A percentile compares a stretch with the other conserved stretches of the same genome.
Evolutionary conservation across 345 rosid species (phyloP).

Genomic region (Syzygium aqueum): DNA sequence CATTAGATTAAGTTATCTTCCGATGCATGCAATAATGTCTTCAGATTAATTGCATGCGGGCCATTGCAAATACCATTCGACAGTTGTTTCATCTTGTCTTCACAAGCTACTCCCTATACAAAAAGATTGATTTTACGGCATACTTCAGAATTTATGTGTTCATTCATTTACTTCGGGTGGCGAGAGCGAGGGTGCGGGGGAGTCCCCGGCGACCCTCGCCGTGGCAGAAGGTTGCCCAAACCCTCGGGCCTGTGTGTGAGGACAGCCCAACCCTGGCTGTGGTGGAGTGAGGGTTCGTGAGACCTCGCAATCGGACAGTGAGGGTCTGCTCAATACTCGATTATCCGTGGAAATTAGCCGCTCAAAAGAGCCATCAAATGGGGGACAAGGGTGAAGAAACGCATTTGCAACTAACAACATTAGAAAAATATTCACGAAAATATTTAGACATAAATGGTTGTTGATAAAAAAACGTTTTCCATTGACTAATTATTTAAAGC

Average conservation of each 20-base stretch:
- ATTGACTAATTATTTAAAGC: not conserved
- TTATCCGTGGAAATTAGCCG: not conserved
- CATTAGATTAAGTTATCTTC: not conserved
- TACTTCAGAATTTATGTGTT: not conserved
- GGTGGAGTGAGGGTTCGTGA: not conserved
- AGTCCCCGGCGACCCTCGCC: not conserved
- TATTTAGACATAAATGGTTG: not conserved
- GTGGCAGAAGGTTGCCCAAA: not conserved
- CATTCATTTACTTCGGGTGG: not conserved
- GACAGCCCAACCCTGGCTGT: not conserved
- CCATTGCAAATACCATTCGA: not conserved
- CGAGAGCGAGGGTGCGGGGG: not conserved
- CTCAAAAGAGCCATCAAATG: not conserved
- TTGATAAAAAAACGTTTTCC: not conserved
- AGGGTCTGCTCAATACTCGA: accelerated
- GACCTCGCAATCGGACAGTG: not conserved
- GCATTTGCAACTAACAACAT: accelerated
- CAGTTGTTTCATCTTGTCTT: not conserved
- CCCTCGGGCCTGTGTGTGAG: not conserved
- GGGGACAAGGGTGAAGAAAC: not conserved
- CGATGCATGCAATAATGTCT: not conserved
- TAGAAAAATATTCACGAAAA: not conserved
- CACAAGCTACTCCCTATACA: not conserved
- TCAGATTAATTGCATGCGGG: not conserved
- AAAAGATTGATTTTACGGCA: too few species aligned